A percentile compares a stretch with the other conserved stretches of the same genome.
Conservation (phyloP, 78 protist genomes). For the Guillardia theta region DNA sequence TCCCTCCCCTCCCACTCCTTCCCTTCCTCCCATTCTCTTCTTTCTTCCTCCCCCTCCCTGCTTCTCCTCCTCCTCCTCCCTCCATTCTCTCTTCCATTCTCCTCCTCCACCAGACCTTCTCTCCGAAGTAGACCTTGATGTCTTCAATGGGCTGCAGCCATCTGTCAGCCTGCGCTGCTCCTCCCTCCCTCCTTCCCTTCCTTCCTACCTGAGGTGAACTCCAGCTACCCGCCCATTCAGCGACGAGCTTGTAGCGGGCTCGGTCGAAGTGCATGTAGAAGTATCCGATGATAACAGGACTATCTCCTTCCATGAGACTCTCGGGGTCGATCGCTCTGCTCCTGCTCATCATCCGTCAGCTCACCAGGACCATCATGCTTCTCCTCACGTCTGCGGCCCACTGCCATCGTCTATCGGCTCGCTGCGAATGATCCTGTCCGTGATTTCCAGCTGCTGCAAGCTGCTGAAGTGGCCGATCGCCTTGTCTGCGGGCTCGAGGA, state of each 20-base stretch:
- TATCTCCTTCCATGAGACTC: neutral
- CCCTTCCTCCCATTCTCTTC: no score
- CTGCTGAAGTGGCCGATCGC: neutral
- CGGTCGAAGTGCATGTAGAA: neutral
- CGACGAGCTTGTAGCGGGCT: neutral
- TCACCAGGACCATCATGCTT: no score
- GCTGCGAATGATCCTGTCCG: neutral
- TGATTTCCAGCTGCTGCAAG: neutral
- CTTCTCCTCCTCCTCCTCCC: no score
- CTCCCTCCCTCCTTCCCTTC: no score
- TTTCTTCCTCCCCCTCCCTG: no score
- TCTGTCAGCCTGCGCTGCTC: no score
- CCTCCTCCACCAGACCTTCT: no score
- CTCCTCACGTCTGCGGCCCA: no score
- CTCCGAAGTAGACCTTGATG: constrained; percentile 5
- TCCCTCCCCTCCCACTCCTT: no score
- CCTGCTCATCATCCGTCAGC: no score
- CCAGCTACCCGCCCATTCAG: neutral
- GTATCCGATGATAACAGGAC: neutral
- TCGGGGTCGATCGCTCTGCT: neutral
- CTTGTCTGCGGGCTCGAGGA: neutral
- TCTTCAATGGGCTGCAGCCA: neutral
- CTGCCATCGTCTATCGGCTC: neutral
- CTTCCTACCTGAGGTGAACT: neutral
- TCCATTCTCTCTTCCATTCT: no score